Conservation (phyloP, 805 yeast species). For the Candida golubevii region DNA sequence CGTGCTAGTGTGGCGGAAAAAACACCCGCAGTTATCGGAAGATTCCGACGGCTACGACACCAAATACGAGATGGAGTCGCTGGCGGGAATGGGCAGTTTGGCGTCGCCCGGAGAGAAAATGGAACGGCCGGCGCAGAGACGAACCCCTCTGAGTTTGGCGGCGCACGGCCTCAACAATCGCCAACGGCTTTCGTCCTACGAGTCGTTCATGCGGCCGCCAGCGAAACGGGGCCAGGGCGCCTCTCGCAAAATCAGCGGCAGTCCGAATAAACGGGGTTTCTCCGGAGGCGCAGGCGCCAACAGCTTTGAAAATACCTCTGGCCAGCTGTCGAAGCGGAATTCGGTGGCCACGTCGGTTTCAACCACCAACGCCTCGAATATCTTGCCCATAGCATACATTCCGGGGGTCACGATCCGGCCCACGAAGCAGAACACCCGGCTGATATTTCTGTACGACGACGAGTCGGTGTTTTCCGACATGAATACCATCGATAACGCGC, state of each 20-base stretch:
- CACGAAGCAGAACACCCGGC: slow-evolving; percentile 39
- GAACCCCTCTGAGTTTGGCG: background rate
- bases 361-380: slow-evolving; percentile 77
- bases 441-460: slow-evolving; percentile 42
- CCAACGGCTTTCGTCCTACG: slow-evolving; percentile 36
- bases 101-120: slow-evolving; percentile 6
- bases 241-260: slow-evolving; percentile 4
- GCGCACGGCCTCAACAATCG: background rate
- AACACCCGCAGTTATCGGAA: slow-evolving; percentile 26
- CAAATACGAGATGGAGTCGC: slow-evolving; percentile 10
- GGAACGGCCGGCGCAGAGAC: slow-evolving; percentile 8
- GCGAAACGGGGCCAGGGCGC: slow-evolving; percentile 4
- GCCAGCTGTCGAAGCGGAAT: slow-evolving; percentile 21
- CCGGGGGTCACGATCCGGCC: slow-evolving; percentile 83
- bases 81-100: slow-evolving; percentile 6
- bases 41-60: slow-evolving; percentile 12
- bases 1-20: slow-evolving; percentile 29
- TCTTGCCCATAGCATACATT: slow-evolving; percentile 86
- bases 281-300: slow-evolving; percentile 1
- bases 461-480: slow-evolving; percentile 40
- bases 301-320: background rate
- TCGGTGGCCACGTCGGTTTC: slow-evolving; percentile 58
- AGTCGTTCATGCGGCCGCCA: slow-evolving; percentile 41
- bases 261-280: background rate
- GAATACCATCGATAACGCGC: slow-evolving; percentile 44